Evolutionary conservation across 2,329 filamentous ascomycete genomes (phyloP).

Genomic region (Beauveria sp.): DNA sequence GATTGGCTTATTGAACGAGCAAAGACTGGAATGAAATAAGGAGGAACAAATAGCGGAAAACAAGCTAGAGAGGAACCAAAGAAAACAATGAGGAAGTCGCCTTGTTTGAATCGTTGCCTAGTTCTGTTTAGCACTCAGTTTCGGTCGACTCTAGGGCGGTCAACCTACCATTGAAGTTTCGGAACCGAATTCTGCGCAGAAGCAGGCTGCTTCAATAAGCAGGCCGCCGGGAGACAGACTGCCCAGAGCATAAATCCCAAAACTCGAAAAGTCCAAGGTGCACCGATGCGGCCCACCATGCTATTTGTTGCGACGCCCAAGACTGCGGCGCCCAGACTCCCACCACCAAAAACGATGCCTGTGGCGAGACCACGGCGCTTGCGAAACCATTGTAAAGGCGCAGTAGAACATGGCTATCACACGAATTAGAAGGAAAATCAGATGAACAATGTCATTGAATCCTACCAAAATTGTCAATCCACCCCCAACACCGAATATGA

Average conservation of each 20-base stretch:
- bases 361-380: slow-evolving; percentile 21
- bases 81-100: slow-evolving; percentile 18
- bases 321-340: slow-evolving; percentile 20
- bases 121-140: not conserved
- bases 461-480: slow-evolving; percentile 20
- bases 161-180: slow-evolving; percentile 18
- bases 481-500: slow-evolving; percentile 21
- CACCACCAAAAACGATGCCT: slow-evolving; percentile 21
- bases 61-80: slow-evolving; percentile 17
- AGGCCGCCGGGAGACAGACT: slow-evolving; percentile 21
- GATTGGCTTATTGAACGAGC: slow-evolving; percentile 18
- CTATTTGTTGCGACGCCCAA: slow-evolving; percentile 19
- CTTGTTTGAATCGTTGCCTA: slow-evolving; percentile 19
- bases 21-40: slow-evolving; percentile 23
- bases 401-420: slow-evolving; percentile 19
- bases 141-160: not conserved
- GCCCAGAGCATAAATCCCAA: slow-evolving; percentile 21
- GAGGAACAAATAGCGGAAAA: slow-evolving; percentile 21
- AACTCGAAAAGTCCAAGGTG: slow-evolving; percentile 21
- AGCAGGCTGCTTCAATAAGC: slow-evolving; percentile 15
- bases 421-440: not conserved
- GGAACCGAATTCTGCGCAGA: slow-evolving; percentile 11
- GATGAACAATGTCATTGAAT: fast-evolving
- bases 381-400: slow-evolving; percentile 19
- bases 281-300: slow-evolving; percentile 18